Evolutionary conservation across 306 rosid species (phyloP).

Genomic region (Ormosia emarginata): DNA sequence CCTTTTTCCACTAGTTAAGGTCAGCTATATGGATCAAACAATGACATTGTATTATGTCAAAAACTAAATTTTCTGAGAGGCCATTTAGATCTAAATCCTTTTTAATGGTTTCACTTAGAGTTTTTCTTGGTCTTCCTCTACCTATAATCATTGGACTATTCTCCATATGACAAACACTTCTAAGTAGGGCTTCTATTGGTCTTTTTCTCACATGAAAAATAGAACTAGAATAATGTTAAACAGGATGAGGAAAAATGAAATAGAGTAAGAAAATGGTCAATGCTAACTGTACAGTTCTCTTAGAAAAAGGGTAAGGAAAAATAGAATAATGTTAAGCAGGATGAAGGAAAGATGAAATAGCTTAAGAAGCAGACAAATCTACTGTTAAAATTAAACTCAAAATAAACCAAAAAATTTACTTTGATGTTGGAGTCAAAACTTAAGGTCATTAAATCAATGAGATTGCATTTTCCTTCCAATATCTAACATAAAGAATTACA

Average conservation of each 20-base stretch:
- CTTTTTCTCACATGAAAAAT: neutral
- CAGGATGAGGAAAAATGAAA: neutral
- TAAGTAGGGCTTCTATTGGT: no score
- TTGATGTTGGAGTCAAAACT: neutral
- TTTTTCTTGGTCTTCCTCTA: no score
- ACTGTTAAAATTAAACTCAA: neutral
- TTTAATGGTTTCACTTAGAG: neutral
- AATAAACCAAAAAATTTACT: neutral
- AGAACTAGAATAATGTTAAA: neutral
- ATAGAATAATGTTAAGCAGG: neutral
- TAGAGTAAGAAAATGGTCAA: neutral
- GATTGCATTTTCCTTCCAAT: neutral
- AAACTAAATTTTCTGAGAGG: neutral
- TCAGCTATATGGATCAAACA: neutral
- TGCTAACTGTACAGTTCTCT: neutral
- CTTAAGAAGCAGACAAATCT: neutral
- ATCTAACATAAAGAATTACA: neutral
- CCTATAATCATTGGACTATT: neutral
- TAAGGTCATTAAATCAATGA: neutral
- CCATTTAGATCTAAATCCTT: neutral
- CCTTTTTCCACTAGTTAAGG: neutral
- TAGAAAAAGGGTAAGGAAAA: neutral
- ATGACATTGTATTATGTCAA: neutral
- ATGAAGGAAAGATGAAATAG: neutral
- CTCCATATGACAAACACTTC: no score